Evolutionary conservation across 2,329 filamentous ascomycete species (phyloP).

Genomic region (Diaporthe sp.): DNA sequence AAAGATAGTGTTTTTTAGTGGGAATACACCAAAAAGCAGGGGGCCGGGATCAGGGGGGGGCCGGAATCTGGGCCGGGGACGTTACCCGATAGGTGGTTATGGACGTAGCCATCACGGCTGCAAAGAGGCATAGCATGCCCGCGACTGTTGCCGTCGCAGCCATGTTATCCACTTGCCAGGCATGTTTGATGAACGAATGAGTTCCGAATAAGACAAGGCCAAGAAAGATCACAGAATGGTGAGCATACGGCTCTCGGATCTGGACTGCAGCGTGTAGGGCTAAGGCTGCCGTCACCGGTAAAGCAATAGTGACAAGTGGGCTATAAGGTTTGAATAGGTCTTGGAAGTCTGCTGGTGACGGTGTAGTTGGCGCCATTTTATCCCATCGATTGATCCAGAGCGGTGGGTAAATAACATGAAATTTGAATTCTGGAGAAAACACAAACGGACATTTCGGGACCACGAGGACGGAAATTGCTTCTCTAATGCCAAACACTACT

Average conservation of each 20-base stretch:
- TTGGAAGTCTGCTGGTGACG: background rate
- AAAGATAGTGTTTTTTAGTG: no score
- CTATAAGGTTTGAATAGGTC: conserved; percentile 5
- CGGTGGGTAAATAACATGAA: background rate
- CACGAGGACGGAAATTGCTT: background rate
- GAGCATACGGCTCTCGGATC: conserved; percentile 10
- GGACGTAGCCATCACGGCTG: background rate
- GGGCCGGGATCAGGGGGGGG: no score
- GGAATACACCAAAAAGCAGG: no score
- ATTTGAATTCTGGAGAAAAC: background rate
- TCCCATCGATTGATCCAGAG: background rate
- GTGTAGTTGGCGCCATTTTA: background rate
- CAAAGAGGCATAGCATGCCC: background rate
- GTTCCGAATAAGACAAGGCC: conserved; percentile 14
- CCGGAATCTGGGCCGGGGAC: no score
- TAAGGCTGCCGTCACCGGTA: conserved; percentile 13
- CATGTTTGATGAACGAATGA: conserved; percentile 2
- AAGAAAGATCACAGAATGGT: conserved; percentile 15
- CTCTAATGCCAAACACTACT: background rate
- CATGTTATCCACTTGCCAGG: conserved; percentile 3
- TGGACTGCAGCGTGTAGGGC: conserved; percentile 10
- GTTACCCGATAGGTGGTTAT: background rate
- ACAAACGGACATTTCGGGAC: background rate
- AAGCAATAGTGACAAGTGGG: conserved; percentile 11
- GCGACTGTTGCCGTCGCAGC: background rate